Conservation (phyloP, 345 rosid species). For the Psidium friedrichsthalianum region DNA sequence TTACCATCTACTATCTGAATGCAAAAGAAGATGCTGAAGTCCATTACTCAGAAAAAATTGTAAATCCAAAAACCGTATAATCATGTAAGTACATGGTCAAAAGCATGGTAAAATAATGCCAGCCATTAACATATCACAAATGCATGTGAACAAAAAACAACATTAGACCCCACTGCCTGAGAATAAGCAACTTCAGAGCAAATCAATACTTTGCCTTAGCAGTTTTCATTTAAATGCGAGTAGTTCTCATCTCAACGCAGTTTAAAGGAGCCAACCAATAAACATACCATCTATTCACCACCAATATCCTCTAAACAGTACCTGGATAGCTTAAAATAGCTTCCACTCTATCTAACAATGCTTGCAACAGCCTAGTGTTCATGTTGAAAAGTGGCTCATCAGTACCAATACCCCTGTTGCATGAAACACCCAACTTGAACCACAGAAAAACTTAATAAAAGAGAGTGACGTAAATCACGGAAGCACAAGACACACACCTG, state of each 20-base stretch:
- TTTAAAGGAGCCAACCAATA: not conserved
- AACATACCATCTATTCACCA: not conserved
- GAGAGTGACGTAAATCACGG: not conserved
- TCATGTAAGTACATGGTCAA: too few relatives aligned
- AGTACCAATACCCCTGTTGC: constrained; percentile 67
- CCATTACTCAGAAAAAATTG: too few relatives aligned
- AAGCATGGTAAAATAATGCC: too few relatives aligned
- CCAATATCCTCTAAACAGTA: not conserved
- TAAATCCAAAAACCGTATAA: too few relatives aligned
- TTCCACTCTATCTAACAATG: constrained; percentile 81
- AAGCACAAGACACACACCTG: not conserved
- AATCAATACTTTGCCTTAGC: not conserved
- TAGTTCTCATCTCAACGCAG: not conserved
- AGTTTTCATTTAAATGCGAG: not conserved
- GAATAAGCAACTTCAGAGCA: not conserved
- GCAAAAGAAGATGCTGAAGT: too few relatives aligned
- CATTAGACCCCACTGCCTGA: not conserved
- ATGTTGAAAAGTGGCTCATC: constrained; percentile 72
- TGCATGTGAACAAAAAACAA: not conserved
- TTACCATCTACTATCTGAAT: too few relatives aligned
- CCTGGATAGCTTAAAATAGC: constrained; percentile 46
- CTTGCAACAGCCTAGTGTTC: constrained; percentile 68
- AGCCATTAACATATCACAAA: too few relatives aligned
- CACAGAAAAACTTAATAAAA: not conserved
- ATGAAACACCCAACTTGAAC: constrained; percentile 7